Percentiles rank a stretch among this genome's conserved stretches.
These are phyloP conservation scores for Sisymbrium irio DNA, from an alignment of 345 rosid genomes.

Conservation along the genomic window DNA sequence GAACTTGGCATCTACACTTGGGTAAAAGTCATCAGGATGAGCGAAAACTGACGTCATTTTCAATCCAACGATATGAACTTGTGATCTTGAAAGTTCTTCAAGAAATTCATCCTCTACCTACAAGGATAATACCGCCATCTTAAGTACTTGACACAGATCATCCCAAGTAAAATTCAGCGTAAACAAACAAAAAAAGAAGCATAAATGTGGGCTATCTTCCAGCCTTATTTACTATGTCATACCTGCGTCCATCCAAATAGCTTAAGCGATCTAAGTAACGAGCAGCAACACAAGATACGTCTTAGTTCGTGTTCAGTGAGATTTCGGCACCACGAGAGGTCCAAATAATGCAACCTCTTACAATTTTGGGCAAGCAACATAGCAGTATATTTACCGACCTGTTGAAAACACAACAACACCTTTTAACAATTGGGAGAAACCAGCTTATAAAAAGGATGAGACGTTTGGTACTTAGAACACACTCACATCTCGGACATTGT, in stretches of 20 bases:
- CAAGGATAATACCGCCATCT: not conserved
- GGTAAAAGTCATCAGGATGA: slow-evolving; percentile 24
- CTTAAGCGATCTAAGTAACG: slow-evolving; percentile 46
- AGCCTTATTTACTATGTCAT: not conserved
- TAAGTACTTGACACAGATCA: slow-evolving; percentile 7
- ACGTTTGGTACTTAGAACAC: not conserved
- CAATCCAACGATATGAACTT: slow-evolving; percentile 38
- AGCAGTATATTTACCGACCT: slow-evolving; percentile 54
- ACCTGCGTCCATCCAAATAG: slow-evolving; percentile 71
- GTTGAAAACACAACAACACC: slow-evolving; percentile 12
- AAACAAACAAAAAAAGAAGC: not conserved
- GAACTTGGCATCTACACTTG: slow-evolving; percentile 23
- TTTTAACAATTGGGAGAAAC: slow-evolving; percentile 1
- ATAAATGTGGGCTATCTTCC: not conserved
- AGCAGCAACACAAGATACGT: slow-evolving; percentile 48
- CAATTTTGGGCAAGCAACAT: slow-evolving; percentile 44
- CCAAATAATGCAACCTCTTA: slow-evolving; percentile 45
- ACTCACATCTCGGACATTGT: slow-evolving; percentile 40
- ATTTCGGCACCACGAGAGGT: slow-evolving; percentile 63
- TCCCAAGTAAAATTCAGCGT: not conserved
- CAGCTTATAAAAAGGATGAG: not conserved
- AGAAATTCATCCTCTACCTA: slow-evolving; percentile 18
- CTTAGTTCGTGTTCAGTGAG: slow-evolving; percentile 51
- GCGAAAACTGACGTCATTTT: slow-evolving; percentile 19
- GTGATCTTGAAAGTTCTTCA: slow-evolving; percentile 33